Percentiles rank a stretch among this genome's conserved stretches.
phyloP scores from a whole-genome alignment of 129 eudicot species.

The Dittrichia graveolens region DNA sequence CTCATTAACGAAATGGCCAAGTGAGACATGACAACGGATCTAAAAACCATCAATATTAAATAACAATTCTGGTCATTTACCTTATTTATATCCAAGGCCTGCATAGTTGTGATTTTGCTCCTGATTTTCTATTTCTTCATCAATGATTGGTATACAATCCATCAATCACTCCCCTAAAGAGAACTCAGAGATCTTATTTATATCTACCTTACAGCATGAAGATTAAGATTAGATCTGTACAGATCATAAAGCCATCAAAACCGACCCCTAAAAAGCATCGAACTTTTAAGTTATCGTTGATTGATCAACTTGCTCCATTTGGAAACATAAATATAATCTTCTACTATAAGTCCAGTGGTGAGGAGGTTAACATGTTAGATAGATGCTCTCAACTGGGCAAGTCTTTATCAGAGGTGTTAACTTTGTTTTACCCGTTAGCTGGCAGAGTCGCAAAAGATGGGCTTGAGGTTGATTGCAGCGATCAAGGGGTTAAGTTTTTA shows the following conservation, averaged over 20 bases:
- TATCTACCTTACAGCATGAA: constrained; percentile 30
- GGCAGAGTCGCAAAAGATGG: constrained; percentile 38
- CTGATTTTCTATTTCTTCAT: too few relatives aligned
- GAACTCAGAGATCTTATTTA: not conserved
- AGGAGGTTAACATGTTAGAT: constrained; percentile 2
- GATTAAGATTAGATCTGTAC: constrained; percentile 38
- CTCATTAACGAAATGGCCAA: too few relatives aligned
- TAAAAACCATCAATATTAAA: too few relatives aligned
- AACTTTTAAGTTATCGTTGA: constrained; percentile 31
- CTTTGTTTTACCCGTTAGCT: constrained; percentile 50
- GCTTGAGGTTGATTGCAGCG: constrained; percentile 44
- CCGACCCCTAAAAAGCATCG: constrained; percentile 33
- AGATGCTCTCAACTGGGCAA: constrained; percentile 31
- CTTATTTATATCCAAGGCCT: too few relatives aligned
- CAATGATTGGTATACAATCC: too few relatives aligned
- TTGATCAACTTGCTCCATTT: constrained; percentile 47
- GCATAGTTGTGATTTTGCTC: too few relatives aligned
- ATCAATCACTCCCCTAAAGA: too few relatives aligned
- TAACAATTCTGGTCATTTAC: too few relatives aligned
- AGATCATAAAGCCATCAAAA: constrained; percentile 45
- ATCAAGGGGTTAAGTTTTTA: constrained; percentile 38
- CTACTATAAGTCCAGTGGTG: constrained; percentile 36
- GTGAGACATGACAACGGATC: too few relatives aligned
- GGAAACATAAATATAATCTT: constrained; percentile 26
- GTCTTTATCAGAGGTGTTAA: constrained; percentile 48